Percentiles rank a stretch among this genome's conserved stretches.
Conservation (phyloP, 2,329 filamentous ascomycete genomes). For the Fusarium anthophilum region DNA sequence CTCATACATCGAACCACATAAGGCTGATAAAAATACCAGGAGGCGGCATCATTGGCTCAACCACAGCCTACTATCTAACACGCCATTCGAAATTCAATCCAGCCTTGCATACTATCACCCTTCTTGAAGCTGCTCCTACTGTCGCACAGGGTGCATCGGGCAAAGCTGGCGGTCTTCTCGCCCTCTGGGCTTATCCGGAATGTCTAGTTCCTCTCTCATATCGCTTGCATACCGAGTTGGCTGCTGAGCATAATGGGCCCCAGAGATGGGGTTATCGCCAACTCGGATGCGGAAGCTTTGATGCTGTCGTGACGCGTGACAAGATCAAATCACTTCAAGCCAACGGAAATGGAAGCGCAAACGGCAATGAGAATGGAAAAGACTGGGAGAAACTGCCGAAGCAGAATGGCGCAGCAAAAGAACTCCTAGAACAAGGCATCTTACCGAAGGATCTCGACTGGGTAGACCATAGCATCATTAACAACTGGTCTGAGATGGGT, state of each 20-base stretch:
- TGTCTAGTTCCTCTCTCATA: conserved; percentile 89
- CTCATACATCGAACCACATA: not conserved
- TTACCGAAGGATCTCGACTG: conserved; percentile 86
- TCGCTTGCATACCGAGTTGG: conserved; percentile 81
- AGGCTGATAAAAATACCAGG: conserved; percentile 58
- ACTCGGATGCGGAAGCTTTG: conserved; percentile 74
- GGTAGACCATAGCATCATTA: conserved; percentile 74
- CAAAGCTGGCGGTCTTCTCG: conserved; percentile 91
- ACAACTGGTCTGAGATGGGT: conserved; percentile 85
- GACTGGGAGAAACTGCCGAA: conserved; percentile 71
- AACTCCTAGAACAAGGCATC: conserved; percentile 63
- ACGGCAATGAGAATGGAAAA: conserved; percentile 48
- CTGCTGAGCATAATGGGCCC: conserved; percentile 82
- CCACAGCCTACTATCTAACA: conserved; percentile 90
- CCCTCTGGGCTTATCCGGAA: conserved; percentile 88
- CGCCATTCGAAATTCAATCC: conserved; percentile 84
- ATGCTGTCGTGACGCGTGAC: conserved; percentile 50
- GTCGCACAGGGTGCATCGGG: conserved; percentile 94
- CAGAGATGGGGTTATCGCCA: conserved; percentile 87
- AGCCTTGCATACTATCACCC: conserved; percentile 77
- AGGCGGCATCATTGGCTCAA: conserved; percentile 92
- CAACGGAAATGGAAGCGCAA: conserved; percentile 19
- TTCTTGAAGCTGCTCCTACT: conserved; percentile 83
- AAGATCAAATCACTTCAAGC: conserved; percentile 47
- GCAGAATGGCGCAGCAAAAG: conserved; percentile 59